phyloP scores from a whole-genome alignment of 768 basidiomycete species.

The Termitomyces titanicus region DNA sequence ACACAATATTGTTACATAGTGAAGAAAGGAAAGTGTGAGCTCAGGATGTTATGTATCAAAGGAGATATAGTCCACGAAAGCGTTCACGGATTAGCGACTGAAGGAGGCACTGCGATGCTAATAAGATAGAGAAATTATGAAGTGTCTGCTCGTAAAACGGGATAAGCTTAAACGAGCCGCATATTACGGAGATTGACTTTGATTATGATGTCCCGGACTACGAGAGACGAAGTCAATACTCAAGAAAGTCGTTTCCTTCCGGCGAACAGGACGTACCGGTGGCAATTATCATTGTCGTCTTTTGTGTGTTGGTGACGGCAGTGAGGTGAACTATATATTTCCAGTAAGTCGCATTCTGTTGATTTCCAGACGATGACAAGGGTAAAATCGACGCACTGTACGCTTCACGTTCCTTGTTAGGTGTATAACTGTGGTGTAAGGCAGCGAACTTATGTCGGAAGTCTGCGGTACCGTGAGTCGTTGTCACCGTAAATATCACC shows the following conservation, averaged over 20 bases:
- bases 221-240: neutral
- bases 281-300: conserved; percentile 70
- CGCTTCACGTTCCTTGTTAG: conserved; percentile 69
- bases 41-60: neutral
- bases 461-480: conserved; percentile 37
- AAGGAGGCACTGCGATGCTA: neutral
- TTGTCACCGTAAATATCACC: neutral
- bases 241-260: neutral
- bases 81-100: neutral
- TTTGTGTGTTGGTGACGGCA: conserved; percentile 76
- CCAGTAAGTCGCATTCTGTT: conserved; percentile 1
- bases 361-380: neutral
- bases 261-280: conserved; percentile 45
- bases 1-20: neutral
- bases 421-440: conserved; percentile 63
- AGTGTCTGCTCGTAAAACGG: no score
- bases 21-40: neutral
- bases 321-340: conserved; percentile 69
- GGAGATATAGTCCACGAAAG: neutral
- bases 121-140: neutral
- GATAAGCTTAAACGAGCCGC: conserved; percentile 38
- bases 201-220: conserved; percentile 72
- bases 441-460: conserved; percentile 71
- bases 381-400: conserved; percentile 47
- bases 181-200: conserved; percentile 61